Conservation (phyloP, 2,329 filamentous ascomycete species). For the Thelonectria rubi region DNA sequence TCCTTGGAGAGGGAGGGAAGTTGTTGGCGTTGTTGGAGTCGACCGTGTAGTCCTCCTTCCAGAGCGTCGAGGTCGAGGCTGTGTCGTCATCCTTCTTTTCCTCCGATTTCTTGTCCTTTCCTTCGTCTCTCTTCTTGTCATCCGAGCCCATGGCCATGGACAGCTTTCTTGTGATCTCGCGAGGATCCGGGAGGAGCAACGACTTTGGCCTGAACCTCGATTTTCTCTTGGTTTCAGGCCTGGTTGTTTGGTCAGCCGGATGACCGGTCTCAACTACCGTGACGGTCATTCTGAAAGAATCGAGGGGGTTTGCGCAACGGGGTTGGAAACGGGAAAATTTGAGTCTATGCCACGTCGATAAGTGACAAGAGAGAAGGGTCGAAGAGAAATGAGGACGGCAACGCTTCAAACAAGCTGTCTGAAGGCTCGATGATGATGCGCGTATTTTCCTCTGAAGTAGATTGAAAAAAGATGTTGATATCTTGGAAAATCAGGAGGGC, state of each 20-base stretch:
- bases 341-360: background rate
- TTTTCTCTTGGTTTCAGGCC: constrained; percentile 19
- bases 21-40: background rate
- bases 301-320: background rate
- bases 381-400: background rate
- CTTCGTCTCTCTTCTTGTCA: constrained; percentile 47
- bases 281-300: constrained; percentile 2
- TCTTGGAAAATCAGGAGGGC: background rate
- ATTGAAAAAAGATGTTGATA: background rate
- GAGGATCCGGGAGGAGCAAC: constrained; percentile 55
- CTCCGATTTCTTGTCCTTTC: background rate
- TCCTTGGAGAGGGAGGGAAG: constrained; percentile 13
- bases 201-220: constrained; percentile 37
- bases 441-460: background rate
- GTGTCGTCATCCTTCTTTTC: constrained; percentile 40
- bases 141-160: constrained; percentile 54
- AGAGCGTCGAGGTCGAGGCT: constrained; percentile 35
- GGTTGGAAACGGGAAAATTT: too few relatives aligned
- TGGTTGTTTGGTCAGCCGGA: constrained; percentile 1
- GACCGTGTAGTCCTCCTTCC: background rate
- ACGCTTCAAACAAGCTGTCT: too few relatives aligned
- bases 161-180: constrained; percentile 64
- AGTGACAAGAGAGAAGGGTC: background rate
- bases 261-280: constrained; percentile 15
- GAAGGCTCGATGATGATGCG: background rate